Conservation (phyloP, 2,329 filamentous ascomycete genomes). For the Fusarium phyllophilum region DNA sequence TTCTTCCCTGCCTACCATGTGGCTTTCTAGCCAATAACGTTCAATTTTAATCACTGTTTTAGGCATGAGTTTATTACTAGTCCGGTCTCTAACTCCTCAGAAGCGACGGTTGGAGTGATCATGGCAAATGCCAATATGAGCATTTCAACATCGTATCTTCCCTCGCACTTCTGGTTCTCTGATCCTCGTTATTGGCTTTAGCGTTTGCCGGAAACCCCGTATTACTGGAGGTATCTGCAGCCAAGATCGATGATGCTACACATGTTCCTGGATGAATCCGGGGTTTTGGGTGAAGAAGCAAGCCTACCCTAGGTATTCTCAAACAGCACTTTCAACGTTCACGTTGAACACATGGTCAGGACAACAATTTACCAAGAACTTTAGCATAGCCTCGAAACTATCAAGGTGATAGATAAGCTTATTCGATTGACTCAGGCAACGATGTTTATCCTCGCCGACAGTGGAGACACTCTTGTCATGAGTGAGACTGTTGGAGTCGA, state of each 20-base stretch:
- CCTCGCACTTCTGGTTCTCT: background rate
- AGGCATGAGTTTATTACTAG: background rate
- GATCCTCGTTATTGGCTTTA: background rate
- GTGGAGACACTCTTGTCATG: background rate
- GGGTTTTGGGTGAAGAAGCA: background rate
- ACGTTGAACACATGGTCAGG: background rate
- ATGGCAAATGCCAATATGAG: background rate
- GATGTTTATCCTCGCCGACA: background rate
- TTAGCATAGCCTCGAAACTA: background rate
- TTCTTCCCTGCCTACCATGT: background rate
- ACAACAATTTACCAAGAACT: background rate
- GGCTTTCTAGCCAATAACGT: background rate
- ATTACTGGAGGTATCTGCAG: background rate
- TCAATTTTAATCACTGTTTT: background rate
- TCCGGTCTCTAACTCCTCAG: background rate
- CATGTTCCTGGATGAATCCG: background rate
- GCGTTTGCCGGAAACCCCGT: background rate
- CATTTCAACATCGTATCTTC: background rate
- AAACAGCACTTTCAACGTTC: background rate
- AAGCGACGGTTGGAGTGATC: background rate
- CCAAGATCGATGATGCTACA: background rate
- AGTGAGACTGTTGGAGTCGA: background rate
- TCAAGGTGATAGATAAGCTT: background rate
- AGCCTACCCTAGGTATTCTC: background rate
- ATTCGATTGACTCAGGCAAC: background rate